These are phyloP conservation scores for Rhodotorula diobovata DNA, from an alignment of 768 basidiomycete genomes.

Conservation along the genomic window DNA sequence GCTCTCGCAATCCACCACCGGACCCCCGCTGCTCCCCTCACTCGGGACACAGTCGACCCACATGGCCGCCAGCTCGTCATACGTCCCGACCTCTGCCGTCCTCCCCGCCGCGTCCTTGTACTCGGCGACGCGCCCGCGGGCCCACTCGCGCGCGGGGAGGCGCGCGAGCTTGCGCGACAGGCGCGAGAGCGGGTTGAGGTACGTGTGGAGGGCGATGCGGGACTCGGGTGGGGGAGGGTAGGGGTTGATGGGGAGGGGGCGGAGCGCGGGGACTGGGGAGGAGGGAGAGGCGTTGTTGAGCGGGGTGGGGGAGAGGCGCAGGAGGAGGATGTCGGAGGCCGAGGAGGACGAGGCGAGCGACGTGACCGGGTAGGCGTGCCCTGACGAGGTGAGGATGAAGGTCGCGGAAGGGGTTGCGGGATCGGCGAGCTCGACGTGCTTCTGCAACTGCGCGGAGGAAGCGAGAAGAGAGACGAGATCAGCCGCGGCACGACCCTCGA, in stretches of 20 bases:
- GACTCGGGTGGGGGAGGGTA: slow-evolving; percentile 57
- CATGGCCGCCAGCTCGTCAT: slow-evolving; percentile 61
- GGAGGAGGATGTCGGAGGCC: slow-evolving; percentile 57
- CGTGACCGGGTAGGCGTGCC: slow-evolving; percentile 50
- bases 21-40: slow-evolving; percentile 66
- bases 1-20: slow-evolving; percentile 59
- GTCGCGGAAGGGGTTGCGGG: slow-evolving; percentile 47
- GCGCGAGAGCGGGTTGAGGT: slow-evolving; percentile 43
- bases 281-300: slow-evolving; percentile 10
- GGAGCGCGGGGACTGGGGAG: slow-evolving; percentile 43
- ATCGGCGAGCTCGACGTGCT: slow-evolving; percentile 43
- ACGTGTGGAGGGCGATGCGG: slow-evolving; percentile 56
- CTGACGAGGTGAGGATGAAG: slow-evolving; percentile 45
- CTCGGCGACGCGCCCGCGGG: slow-evolving; percentile 54
- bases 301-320: slow-evolving; percentile 44
- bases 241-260: slow-evolving; percentile 59
- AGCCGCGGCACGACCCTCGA: background rate
- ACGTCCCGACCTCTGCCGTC: slow-evolving; percentile 60
- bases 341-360: slow-evolving; percentile 59
- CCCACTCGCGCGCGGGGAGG: slow-evolving; percentile 59
- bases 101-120: slow-evolving; percentile 61
- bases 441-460: slow-evolving; percentile 44
- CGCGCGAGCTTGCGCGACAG: slow-evolving; percentile 51
- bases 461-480: background rate
- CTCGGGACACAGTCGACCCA: slow-evolving; percentile 58